Conservation (phyloP, 176 grass and related monocot species). For the Eragrostis curvula region DNA sequence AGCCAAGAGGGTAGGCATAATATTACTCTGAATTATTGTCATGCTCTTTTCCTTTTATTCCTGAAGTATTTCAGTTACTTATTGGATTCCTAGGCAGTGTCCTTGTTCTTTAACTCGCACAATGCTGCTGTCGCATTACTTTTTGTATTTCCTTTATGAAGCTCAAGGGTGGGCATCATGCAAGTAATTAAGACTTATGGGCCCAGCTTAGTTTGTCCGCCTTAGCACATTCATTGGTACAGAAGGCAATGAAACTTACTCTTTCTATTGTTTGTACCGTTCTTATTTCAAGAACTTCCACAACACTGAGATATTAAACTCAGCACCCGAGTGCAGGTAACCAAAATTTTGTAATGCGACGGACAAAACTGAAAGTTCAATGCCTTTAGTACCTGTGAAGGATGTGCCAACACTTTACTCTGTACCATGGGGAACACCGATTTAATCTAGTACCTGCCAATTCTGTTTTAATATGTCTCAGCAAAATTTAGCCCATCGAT, state of each 20-base stretch:
- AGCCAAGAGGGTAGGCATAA: conserved; percentile 70
- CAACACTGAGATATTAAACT: neutral
- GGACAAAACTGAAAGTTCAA: conserved; percentile 18
- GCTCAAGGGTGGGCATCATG: neutral
- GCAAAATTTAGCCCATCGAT: neutral
- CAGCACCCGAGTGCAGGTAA: neutral
- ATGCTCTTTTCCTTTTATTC: conserved; percentile 18
- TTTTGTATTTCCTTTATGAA: conserved; percentile 23
- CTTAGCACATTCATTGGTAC: neutral
- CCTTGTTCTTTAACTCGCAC: neutral
- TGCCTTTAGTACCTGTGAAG: neutral
- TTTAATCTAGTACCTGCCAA: neutral
- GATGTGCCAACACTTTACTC: neutral
- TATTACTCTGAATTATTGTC: conserved; percentile 23
- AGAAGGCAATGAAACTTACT: neutral
- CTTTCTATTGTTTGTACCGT: neutral
- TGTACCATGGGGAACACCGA: conserved; percentile 20
- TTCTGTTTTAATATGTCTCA: neutral
- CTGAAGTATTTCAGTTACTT: neutral
- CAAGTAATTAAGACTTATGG: conserved; percentile 22
- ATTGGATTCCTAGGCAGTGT: neutral
- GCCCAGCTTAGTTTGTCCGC: neutral
- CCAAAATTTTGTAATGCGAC: conserved; percentile 2
- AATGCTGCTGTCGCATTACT: neutral
- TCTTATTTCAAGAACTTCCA: conserved; percentile 2